Evolutionary conservation across 768 basidiomycete genomes (phyloP).

Genomic region (Roridomyces roridus): DNA sequence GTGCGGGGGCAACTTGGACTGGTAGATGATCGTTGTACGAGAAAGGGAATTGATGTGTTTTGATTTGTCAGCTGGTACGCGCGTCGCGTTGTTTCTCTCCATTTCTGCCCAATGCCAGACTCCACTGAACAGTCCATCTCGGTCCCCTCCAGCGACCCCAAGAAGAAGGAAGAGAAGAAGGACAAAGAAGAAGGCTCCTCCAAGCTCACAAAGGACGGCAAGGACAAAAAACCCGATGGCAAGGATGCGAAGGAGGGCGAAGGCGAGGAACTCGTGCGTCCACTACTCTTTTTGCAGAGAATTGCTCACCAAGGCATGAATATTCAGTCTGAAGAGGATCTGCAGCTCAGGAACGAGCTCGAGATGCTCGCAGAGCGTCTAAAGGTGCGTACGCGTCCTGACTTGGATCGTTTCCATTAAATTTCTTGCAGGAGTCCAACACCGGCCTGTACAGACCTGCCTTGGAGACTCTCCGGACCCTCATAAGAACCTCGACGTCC

Average conservation of each 20-base stretch:
- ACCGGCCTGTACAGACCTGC: slow-evolving; percentile 86
- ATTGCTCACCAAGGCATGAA: slow-evolving; percentile 10
- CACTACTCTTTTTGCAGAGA: neutral
- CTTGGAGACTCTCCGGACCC: slow-evolving; percentile 89
- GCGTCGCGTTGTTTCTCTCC: slow-evolving; percentile 51
- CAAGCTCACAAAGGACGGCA: slow-evolving; percentile 58
- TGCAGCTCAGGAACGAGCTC: slow-evolving; percentile 89
- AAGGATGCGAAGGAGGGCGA: slow-evolving; percentile 64
- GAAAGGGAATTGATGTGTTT: no score
- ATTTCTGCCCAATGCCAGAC: slow-evolving; percentile 13
- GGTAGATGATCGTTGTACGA: slow-evolving; percentile 21
- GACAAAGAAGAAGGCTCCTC: slow-evolving; percentile 64
- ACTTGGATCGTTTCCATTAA: slow-evolving; percentile 22
- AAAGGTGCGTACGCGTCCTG: slow-evolving; percentile 59
- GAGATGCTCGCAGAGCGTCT: slow-evolving; percentile 97
- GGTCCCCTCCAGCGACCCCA: slow-evolving; percentile 77
- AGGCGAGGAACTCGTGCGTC: slow-evolving; percentile 81
- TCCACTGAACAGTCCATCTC: slow-evolving; percentile 62
- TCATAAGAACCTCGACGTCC: slow-evolving; percentile 95
- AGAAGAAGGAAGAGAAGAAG: slow-evolving; percentile 66
- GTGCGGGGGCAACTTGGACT: slow-evolving; percentile 23
- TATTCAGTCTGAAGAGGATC: slow-evolving; percentile 90
- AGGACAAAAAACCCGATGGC: slow-evolving; percentile 55
- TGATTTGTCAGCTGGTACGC: slow-evolving; percentile 36
- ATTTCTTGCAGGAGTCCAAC: slow-evolving; percentile 76